A percentile compares a stretch with the other conserved stretches of the same genome.
These are phyloP conservation scores for Pyrus bretschneideri DNA, from an alignment of 306 rosid genomes.

Conservation along the genomic window DNA sequence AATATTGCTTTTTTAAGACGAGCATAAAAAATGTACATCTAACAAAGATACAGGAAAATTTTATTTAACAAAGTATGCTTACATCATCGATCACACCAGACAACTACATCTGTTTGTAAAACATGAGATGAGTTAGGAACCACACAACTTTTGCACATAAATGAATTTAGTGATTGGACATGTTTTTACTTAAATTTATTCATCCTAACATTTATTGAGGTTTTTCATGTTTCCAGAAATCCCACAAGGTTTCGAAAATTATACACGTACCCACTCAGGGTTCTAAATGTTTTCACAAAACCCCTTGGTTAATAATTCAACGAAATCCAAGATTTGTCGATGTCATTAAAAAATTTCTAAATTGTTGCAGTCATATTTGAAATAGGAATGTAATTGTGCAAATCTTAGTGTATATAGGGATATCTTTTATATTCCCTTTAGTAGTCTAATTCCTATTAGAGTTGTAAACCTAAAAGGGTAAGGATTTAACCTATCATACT, in stretches of 20 bases:
- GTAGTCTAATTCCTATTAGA: too few species aligned
- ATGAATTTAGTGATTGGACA: background rate
- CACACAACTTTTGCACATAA: background rate
- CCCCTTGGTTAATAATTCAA: background rate
- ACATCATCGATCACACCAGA: background rate
- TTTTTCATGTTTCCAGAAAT: background rate
- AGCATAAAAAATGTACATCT: too few species aligned
- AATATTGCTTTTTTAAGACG: background rate
- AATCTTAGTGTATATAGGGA: too few species aligned
- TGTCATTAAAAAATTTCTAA: too few species aligned
- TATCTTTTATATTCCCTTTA: too few species aligned
- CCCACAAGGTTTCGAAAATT: background rate
- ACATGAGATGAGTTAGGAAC: background rate
- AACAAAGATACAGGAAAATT: background rate
- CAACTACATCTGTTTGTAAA: background rate
- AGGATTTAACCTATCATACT: too few species aligned
- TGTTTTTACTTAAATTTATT: background rate
- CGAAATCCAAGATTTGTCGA: too few species aligned
- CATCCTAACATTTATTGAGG: background rate
- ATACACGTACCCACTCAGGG: background rate
- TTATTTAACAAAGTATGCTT: too few species aligned
- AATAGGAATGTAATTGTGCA: too few species aligned
- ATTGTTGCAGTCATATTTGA: too few species aligned
- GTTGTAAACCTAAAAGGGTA: too few species aligned
- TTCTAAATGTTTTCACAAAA: background rate